A percentile compares a stretch with the other conserved stretches of the same genome.
Evolutionary conservation across 2,329 filamentous ascomycete genomes (phyloP).

Genomic region (Zymoseptoria crescenta): DNA sequence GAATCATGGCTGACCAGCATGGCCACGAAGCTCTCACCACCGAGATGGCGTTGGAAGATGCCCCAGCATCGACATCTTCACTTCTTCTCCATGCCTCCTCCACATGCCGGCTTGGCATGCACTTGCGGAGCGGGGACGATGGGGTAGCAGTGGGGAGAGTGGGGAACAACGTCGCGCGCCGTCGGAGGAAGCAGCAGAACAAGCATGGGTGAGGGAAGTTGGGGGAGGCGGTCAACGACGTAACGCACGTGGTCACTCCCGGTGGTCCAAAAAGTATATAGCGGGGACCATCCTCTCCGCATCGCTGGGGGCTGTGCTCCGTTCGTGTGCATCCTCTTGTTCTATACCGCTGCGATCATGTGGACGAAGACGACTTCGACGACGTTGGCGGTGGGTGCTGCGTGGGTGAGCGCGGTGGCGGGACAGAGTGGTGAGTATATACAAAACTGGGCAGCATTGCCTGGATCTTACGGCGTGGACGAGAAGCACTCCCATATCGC

Average conservation of each 20-base stretch:
- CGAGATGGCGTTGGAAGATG: background rate
- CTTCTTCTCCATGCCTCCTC: background rate
- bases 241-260: background rate
- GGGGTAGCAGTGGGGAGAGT: background rate
- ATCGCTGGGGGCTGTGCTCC: background rate
- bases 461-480: background rate
- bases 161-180: background rate
- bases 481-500: background rate
- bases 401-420: background rate
- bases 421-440: background rate
- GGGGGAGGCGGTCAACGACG: background rate
- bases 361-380: background rate
- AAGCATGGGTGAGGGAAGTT: background rate
- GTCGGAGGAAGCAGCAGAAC: background rate
- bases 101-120: background rate
- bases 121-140: background rate
- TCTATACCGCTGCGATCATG: background rate
- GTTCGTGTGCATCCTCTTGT: background rate
- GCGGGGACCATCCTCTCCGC: background rate
- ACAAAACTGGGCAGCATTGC: slow-evolving; percentile 2
- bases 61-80: too few species aligned
- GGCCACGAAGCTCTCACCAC: background rate
- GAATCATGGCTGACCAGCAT: background rate
- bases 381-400: background rate
- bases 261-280: background rate